Conservation (phyloP, 2,329 filamentous ascomycete genomes). For the Ascochyta rabiei region DNA sequence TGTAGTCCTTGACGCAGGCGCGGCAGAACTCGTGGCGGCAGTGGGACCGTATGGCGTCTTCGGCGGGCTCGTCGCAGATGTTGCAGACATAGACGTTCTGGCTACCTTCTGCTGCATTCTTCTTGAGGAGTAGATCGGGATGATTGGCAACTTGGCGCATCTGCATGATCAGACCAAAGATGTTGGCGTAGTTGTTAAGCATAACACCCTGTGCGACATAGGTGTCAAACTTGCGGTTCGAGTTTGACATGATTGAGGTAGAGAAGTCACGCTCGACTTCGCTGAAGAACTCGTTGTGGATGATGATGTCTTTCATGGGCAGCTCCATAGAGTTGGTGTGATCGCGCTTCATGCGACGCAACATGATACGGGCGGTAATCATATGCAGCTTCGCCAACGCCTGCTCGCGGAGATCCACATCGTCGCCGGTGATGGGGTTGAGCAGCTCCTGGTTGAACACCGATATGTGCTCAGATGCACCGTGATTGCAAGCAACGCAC, state of each 20-base stretch:
- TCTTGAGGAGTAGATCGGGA: constrained; percentile 91
- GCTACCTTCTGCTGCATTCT: constrained; percentile 75
- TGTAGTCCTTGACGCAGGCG: constrained; percentile 77
- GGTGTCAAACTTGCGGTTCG: constrained; percentile 87
- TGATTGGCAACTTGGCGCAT: constrained; percentile 99
- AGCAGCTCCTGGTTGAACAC: constrained; percentile 95
- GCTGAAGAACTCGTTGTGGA: constrained; percentile 95
- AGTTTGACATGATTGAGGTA: constrained; percentile 91
- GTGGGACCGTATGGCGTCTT: constrained; percentile 89
- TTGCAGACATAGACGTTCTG: constrained; percentile 91
- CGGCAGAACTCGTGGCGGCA: constrained; percentile 95
- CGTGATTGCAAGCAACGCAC: constrained; percentile 73
- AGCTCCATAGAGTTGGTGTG: constrained; percentile 95
- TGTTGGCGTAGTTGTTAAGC: constrained; percentile 90
- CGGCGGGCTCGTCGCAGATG: constrained; percentile 94
- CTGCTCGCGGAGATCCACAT: constrained; percentile 62
- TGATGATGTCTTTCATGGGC: constrained; percentile 88
- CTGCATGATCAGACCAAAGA: constrained; percentile 98
- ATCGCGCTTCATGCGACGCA: constrained; percentile 91
- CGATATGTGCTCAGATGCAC: constrained; percentile 71
- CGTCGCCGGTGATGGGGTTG: constrained; percentile 69
- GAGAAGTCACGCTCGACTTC: constrained; percentile 97
- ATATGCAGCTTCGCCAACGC: constrained; percentile 84
- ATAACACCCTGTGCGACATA: constrained; percentile 94
- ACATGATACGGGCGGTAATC: constrained; percentile 92